These are phyloP conservation scores for Neurospora discreta DNA, from an alignment of 495 filamentous ascomycete species.

Conservation along the genomic window DNA sequence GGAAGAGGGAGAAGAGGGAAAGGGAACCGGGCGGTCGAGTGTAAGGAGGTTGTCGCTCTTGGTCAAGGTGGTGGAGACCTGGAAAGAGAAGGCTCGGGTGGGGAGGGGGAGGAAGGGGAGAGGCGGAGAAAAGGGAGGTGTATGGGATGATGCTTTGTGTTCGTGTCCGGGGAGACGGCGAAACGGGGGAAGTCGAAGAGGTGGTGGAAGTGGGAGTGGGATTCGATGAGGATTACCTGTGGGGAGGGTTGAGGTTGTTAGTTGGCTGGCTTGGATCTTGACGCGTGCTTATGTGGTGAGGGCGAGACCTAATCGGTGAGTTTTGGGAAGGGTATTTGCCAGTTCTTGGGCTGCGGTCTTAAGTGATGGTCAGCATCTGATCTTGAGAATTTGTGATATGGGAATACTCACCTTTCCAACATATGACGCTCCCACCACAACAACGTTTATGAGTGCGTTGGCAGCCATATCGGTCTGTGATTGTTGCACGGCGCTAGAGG, in stretches of 20 bases:
- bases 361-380: background rate
- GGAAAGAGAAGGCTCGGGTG: slow-evolving; percentile 35
- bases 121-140: slow-evolving; percentile 24
- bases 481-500: background rate
- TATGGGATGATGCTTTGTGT: slow-evolving; percentile 49
- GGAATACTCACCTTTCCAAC: slow-evolving; percentile 16
- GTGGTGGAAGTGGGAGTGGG: slow-evolving; percentile 44
- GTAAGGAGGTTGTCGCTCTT: slow-evolving; percentile 16
- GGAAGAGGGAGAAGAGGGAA: background rate
- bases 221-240: slow-evolving; percentile 39
- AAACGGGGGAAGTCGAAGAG: slow-evolving; percentile 46
- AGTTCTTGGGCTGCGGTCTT: slow-evolving; percentile 17
- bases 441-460: slow-evolving; percentile 9
- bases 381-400: too few species aligned
- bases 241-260: too few species aligned
- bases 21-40: slow-evolving; percentile 26
- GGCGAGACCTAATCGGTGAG: slow-evolving; percentile 16
- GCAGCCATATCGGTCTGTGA: slow-evolving; percentile 4
- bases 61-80: slow-evolving; percentile 9
- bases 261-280: background rate
- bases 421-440: slow-evolving; percentile 19
- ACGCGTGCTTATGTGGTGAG: too few species aligned
- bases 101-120: slow-evolving; percentile 25
- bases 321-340: slow-evolving; percentile 13
- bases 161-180: slow-evolving; percentile 37